Conservation (phyloP, 2,329 filamentous ascomycete species). For the Chaetothyriales sp. region DNA sequence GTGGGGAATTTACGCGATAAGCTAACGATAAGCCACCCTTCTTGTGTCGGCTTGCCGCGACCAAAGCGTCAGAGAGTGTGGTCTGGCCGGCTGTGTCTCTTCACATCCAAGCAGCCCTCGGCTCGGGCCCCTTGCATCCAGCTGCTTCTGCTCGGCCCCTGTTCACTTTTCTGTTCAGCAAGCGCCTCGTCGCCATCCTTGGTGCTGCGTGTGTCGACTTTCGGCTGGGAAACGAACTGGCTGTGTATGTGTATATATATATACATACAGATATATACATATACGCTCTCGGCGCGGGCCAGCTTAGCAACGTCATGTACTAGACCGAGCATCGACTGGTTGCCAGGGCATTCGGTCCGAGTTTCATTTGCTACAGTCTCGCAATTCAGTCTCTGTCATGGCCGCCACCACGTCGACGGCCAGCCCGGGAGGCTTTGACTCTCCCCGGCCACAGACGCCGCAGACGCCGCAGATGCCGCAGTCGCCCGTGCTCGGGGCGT, state of each 20-base stretch:
- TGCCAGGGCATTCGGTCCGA: neutral
- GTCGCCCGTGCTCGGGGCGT: constrained; percentile 18
- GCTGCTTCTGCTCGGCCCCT: neutral
- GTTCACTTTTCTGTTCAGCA: neutral
- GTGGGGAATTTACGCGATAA: neutral
- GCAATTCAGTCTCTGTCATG: constrained; percentile 16
- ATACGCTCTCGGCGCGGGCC: too few relatives aligned
- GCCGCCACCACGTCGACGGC: neutral
- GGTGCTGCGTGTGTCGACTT: too few relatives aligned
- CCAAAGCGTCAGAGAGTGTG: too few relatives aligned
- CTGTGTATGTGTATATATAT: too few relatives aligned
- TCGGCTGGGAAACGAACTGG: too few relatives aligned
- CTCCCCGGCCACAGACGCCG: neutral
- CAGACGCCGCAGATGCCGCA: neutral
- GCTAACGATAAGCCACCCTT: neutral
- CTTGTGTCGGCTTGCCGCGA: neutral
- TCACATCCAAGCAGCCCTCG: neutral
- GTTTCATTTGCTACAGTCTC: too few relatives aligned
- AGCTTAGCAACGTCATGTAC: neutral
- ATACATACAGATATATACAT: too few relatives aligned
- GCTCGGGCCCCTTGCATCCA: neutral
- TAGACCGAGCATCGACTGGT: neutral
- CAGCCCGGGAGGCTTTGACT: neutral
- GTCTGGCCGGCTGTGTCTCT: neutral
- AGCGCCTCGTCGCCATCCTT: neutral